phyloP scores from a whole-genome alignment of 352 stramenopile genomes.

The Aphanomyces astaci region DNA sequence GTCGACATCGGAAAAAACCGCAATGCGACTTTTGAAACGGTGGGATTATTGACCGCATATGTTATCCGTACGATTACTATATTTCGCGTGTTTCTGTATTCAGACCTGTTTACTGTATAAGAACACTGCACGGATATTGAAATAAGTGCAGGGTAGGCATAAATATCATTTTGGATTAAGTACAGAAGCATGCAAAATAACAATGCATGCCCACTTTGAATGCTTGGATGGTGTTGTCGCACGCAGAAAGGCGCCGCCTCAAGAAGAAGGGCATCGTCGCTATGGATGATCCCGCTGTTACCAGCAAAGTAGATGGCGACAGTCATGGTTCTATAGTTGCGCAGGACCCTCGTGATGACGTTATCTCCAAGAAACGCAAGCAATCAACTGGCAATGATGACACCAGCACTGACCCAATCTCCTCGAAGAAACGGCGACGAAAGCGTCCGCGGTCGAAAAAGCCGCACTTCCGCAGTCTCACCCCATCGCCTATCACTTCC shows the following conservation, averaged over 20 bases:
- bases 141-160: no score
- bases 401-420: not conserved
- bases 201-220: no score
- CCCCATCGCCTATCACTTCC: not conserved
- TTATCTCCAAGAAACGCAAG: not conserved
- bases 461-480: not conserved
- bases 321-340: no score
- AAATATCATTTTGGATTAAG: not conserved
- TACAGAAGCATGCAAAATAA: not conserved
- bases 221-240: not conserved
- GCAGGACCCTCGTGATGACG: no score
- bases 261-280: constrained; percentile 2
- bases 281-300: not conserved
- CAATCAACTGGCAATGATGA: not conserved
- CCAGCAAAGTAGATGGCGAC: no score
- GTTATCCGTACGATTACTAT: not conserved
- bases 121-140: no score
- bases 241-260: not conserved
- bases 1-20: no score
- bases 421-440: not conserved
- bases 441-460: not conserved
- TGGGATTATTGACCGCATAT: not conserved
- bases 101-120: not conserved
- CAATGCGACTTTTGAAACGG: no score
- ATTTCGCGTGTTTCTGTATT: not conserved